Evolutionary conservation across 2,329 filamentous ascomycete species (phyloP).

Genomic region (Rhinocladiella mackenziei): DNA sequence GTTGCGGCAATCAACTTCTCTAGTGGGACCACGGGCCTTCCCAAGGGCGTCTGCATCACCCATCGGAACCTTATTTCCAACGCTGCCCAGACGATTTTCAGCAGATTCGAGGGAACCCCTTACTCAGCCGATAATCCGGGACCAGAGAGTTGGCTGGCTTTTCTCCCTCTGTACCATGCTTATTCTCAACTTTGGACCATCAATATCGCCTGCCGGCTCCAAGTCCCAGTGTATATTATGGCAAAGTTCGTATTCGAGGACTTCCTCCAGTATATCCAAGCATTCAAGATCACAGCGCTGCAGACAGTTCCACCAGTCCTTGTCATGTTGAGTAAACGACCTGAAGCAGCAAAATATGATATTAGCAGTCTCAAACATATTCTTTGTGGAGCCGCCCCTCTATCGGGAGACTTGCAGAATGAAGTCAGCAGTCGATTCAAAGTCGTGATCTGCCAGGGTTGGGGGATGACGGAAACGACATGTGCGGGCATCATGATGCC

Average conservation of each 20-base stretch:
- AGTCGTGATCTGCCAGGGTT: slow-evolving; percentile 47
- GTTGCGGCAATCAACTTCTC: slow-evolving; percentile 50
- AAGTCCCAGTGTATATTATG: slow-evolving; percentile 63
- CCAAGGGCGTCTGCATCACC: slow-evolving; percentile 51
- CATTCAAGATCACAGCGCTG: slow-evolving; percentile 51
- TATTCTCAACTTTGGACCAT: slow-evolving; percentile 48
- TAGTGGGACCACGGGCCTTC: slow-evolving; percentile 51
- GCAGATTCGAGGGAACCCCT: slow-evolving; percentile 60
- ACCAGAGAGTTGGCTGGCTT: slow-evolving; percentile 42
- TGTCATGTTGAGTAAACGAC: slow-evolving; percentile 55
- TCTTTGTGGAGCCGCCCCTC: slow-evolving; percentile 53
- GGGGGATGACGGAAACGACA: slow-evolving; percentile 55
- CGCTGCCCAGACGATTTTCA: slow-evolving; percentile 56
- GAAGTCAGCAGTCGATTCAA: slow-evolving; percentile 51
- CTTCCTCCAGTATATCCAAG: slow-evolving; percentile 52
- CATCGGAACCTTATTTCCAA: slow-evolving; percentile 51
- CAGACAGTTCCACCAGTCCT: slow-evolving; percentile 60
- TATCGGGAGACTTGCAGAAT: slow-evolving; percentile 53
- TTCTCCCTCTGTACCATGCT: slow-evolving; percentile 47
- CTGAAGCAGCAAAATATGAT: slow-evolving; percentile 54
- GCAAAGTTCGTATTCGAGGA: slow-evolving; percentile 53
- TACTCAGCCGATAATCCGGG: slow-evolving; percentile 51
- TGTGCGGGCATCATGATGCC: slow-evolving; percentile 39
- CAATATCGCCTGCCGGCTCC: slow-evolving; percentile 58
- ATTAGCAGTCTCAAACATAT: slow-evolving; percentile 51